These are phyloP conservation scores for Umbelopsis vinacea DNA, from an alignment of 192 early-diverging fungal genomes.

Conservation along the genomic window DNA sequence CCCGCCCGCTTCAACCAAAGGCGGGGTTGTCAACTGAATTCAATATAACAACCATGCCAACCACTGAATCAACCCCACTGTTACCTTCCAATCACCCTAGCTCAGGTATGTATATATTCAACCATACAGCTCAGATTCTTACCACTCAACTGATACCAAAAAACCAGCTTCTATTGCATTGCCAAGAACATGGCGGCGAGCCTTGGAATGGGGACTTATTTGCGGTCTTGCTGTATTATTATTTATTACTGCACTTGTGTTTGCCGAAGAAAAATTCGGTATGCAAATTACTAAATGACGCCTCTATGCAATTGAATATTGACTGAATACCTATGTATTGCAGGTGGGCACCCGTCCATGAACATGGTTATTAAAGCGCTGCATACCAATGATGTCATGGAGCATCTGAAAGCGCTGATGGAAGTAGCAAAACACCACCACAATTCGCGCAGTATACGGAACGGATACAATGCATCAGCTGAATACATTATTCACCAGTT, in stretches of 20 bases:
- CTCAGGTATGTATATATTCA: background rate
- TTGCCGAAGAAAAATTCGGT: constrained; percentile 17
- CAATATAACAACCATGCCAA: background rate
- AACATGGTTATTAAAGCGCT: constrained; percentile 11
- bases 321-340: background rate
- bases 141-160: no score
- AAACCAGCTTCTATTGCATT: background rate
- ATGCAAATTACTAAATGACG: background rate
- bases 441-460: constrained; percentile 46
- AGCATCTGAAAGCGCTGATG: constrained; percentile 38
- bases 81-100: background rate
- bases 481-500: constrained; percentile 64
- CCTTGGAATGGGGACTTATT: constrained; percentile 20
- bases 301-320: background rate
- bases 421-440: constrained; percentile 40
- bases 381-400: constrained; percentile 26
- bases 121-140: background rate
- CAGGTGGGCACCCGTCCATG: constrained; percentile 2
- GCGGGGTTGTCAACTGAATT: constrained; percentile 2
- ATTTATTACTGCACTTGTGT: background rate
- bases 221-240: background rate
- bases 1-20: background rate
- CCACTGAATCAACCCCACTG: constrained; percentile 6
- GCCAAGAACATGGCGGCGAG: background rate
- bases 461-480: constrained; percentile 56